Conservation (phyloP, 345 rosid species). For the Ceriops zippeliana region DNA sequence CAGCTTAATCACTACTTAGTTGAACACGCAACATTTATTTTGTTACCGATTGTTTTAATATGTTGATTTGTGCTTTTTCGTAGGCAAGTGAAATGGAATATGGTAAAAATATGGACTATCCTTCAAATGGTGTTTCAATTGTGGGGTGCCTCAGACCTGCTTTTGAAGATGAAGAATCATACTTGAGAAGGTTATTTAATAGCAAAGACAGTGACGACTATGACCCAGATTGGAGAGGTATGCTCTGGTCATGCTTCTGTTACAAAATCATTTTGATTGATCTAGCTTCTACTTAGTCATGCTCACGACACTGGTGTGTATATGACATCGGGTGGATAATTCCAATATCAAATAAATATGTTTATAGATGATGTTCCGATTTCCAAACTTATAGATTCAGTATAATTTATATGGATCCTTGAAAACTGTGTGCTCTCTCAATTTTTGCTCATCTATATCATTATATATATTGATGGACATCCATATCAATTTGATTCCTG, state of each 20-base stretch:
- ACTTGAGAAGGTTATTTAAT: conserved; percentile 56
- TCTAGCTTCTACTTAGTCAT: not conserved
- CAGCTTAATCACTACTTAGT: too few species aligned
- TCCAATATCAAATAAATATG: not conserved
- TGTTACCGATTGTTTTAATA: not conserved
- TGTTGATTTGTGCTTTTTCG: conserved; percentile 17
- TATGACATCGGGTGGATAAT: not conserved
- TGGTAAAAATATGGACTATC: conserved; percentile 62
- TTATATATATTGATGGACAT: too few species aligned
- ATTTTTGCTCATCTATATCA: too few species aligned
- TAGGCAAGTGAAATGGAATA: conserved; percentile 59
- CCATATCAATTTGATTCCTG: too few species aligned
- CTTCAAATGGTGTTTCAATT: conserved; percentile 87
- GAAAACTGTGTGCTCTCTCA: too few species aligned
- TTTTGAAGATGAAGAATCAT: conserved; percentile 71
- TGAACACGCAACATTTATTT: not conserved
- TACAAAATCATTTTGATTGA: not conserved
- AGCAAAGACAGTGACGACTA: conserved; percentile 55
- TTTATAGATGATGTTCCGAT: too few species aligned
- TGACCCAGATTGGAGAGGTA: conserved; percentile 65
- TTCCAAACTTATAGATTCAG: too few species aligned
- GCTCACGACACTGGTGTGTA: not conserved
- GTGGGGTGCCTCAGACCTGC: conserved; percentile 80
- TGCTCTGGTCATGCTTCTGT: conserved; percentile 11
- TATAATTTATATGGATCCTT: too few species aligned